Conservation (phyloP, 2,329 filamentous ascomycete species). For the Trichoderma aggressivum region DNA sequence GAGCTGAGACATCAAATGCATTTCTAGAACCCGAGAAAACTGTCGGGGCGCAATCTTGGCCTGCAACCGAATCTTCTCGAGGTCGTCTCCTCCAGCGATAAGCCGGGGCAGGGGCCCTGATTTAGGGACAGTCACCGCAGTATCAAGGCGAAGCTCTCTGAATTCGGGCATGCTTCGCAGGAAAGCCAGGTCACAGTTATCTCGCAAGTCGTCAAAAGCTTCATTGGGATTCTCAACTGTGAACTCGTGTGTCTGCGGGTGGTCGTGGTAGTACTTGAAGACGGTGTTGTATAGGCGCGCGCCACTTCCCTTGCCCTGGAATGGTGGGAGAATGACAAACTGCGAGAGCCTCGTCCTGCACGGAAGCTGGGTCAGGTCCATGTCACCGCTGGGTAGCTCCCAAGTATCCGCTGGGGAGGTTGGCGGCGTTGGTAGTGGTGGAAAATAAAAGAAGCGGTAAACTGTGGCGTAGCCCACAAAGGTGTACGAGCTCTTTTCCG, state of each 20-base stretch:
- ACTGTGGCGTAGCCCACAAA: slow-evolving; percentile 89
- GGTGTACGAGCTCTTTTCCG: slow-evolving; percentile 60
- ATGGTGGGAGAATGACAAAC: slow-evolving; percentile 85
- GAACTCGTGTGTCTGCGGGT: slow-evolving; percentile 71
- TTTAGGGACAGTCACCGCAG: slow-evolving; percentile 46
- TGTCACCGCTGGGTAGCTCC: slow-evolving; percentile 44
- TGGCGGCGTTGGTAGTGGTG: slow-evolving; percentile 44
- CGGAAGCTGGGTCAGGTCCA: slow-evolving; percentile 59
- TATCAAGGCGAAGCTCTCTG: slow-evolving; percentile 53
- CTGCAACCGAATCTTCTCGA: slow-evolving; percentile 56
- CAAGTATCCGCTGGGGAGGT: slow-evolving; percentile 39
- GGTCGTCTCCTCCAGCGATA: slow-evolving; percentile 56
- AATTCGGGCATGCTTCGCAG: slow-evolving; percentile 61
- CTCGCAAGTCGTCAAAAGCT: slow-evolving; percentile 75
- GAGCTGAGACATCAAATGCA: slow-evolving; percentile 65
- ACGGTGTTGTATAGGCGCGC: slow-evolving; percentile 77
- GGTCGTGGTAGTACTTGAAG: slow-evolving; percentile 64
- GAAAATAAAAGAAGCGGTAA: slow-evolving; percentile 76
- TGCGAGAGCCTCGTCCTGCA: slow-evolving; percentile 85
- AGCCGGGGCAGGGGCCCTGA: slow-evolving; percentile 45
- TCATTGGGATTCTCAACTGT: slow-evolving; percentile 94
- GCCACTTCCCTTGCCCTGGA: slow-evolving; percentile 77
- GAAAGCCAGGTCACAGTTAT: slow-evolving; percentile 67
- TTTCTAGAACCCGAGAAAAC: slow-evolving; percentile 70
- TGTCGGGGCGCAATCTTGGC: slow-evolving; percentile 75